phyloP scores from a whole-genome alignment of 2,329 filamentous ascomycete species.

The Scedosporium boydii region DNA sequence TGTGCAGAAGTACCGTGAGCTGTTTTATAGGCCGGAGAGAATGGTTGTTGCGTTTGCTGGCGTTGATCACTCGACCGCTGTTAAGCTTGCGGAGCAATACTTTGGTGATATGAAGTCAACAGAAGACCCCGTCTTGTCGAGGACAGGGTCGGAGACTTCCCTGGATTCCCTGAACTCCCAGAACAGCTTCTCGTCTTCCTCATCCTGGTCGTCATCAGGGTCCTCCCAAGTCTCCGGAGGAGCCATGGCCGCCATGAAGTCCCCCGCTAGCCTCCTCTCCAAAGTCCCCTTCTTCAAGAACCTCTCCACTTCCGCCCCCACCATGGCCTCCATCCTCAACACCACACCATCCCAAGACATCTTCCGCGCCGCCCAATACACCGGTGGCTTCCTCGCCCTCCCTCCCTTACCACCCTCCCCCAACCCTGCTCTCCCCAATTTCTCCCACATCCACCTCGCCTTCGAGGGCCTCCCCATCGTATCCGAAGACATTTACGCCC shows the following conservation, averaged over 20 bases:
- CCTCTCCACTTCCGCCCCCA: constrained; percentile 64
- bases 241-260: background rate
- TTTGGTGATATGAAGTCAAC: constrained; percentile 77
- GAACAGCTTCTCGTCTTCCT: constrained; percentile 23
- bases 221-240: constrained; percentile 26
- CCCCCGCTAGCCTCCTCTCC: constrained; percentile 58
- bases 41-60: constrained; percentile 95
- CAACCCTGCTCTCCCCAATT: constrained; percentile 67
- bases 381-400: constrained; percentile 83
- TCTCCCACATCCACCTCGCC: constrained; percentile 90
- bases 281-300: constrained; percentile 87
- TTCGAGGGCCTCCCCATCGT: constrained; percentile 91
- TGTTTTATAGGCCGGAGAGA: constrained; percentile 81
- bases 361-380: constrained; percentile 66
- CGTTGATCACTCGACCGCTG: constrained; percentile 71
- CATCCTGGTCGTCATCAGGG: constrained; percentile 20
- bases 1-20: constrained; percentile 67
- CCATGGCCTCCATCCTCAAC: constrained; percentile 47
- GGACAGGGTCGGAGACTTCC: constrained; percentile 50
- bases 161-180: constrained; percentile 25
- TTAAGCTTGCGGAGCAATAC: constrained; percentile 69
- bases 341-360: constrained; percentile 44
- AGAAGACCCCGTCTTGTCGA: constrained; percentile 39
- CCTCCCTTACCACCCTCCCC: constrained; percentile 68
- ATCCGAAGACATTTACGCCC: constrained; percentile 88